A percentile compares a stretch with the other conserved stretches of the same genome.
Conservation (phyloP, 768 basidiomycete genomes). For the Chalciporus chontae region DNA sequence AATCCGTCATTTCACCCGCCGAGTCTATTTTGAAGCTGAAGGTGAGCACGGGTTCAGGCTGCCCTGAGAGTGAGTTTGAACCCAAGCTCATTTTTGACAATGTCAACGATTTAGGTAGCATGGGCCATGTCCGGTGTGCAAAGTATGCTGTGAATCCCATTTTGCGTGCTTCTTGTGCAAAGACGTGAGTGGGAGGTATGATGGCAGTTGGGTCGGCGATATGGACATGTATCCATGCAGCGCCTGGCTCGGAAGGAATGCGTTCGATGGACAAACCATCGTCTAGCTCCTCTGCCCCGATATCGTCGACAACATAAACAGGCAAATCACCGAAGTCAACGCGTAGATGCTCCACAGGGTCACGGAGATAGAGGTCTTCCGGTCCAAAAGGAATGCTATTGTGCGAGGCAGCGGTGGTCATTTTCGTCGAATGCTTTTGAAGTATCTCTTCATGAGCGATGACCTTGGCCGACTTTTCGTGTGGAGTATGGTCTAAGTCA, state of each 20-base stretch:
- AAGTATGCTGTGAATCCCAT: conserved; percentile 60
- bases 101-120: conserved; percentile 65
- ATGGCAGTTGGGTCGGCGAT: conserved; percentile 88
- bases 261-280: conserved; percentile 86
- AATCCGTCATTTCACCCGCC: conserved; percentile 64
- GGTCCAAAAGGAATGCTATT: conserved; percentile 44
- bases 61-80: conserved; percentile 24
- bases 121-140: conserved; percentile 56
- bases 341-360: conserved; percentile 67
- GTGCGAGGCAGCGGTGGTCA: conserved; percentile 2
- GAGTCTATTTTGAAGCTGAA: conserved; percentile 73
- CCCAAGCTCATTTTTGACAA: conserved; percentile 51
- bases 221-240: conserved; percentile 83
- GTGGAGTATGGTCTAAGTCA: conserved; percentile 18
- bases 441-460: conserved; percentile 30
- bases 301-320: conserved; percentile 87
- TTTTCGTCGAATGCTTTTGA: conserved; percentile 14
- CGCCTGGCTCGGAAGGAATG: conserved; percentile 55
- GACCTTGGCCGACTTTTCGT: conserved; percentile 30
- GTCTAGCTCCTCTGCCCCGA: conserved; percentile 80
- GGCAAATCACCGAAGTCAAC: conserved; percentile 82
- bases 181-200: conserved; percentile 64
- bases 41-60: conserved; percentile 60
- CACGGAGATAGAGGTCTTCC: conserved; percentile 60
- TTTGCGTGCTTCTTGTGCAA: conserved; percentile 56